Conservation (phyloP, 768 basidiomycete genomes). For the Cyathus striatus region DNA sequence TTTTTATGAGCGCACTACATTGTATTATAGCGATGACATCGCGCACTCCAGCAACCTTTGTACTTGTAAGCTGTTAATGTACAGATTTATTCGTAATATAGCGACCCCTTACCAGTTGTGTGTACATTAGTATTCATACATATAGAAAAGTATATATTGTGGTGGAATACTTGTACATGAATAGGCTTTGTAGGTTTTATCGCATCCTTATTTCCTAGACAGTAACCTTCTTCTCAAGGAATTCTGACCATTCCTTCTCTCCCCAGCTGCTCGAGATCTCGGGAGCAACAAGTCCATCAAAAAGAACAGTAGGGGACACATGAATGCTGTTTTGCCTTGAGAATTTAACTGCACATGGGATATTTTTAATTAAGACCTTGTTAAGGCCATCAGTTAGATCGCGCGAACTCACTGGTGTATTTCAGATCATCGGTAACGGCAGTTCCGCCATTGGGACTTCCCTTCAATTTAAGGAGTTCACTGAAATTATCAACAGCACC, state of each 20-base stretch:
- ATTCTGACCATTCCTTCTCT: conserved; percentile 75
- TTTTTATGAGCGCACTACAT: no score
- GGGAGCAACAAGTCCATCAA: conserved; percentile 69
- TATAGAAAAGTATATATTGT: no score
- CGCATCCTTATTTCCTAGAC: conserved; percentile 21
- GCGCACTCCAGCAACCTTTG: no score
- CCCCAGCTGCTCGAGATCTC: conserved; percentile 83
- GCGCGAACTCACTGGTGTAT: conserved; percentile 74
- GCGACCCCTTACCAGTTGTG: no score
- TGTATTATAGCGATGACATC: no score
- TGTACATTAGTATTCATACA: no score
- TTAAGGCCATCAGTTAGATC: no score
- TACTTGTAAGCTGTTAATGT: no score
- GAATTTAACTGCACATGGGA: conserved; percentile 65
- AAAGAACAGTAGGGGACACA: conserved; percentile 79
- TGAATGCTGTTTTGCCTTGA: conserved; percentile 90
- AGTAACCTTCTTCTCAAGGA: conserved; percentile 54
- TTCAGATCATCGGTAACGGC: conserved; percentile 83
- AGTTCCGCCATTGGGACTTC: conserved; percentile 72
- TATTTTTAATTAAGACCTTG: neutral
- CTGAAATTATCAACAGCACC: conserved; percentile 48
- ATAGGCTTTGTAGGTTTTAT: neutral
- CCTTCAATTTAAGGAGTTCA: conserved; percentile 58
- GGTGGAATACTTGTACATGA: neutral
- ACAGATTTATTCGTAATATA: no score